Base-by-base conservation (phyloP, 164 flowering plant species). In the Litsea cubeba region DNA sequence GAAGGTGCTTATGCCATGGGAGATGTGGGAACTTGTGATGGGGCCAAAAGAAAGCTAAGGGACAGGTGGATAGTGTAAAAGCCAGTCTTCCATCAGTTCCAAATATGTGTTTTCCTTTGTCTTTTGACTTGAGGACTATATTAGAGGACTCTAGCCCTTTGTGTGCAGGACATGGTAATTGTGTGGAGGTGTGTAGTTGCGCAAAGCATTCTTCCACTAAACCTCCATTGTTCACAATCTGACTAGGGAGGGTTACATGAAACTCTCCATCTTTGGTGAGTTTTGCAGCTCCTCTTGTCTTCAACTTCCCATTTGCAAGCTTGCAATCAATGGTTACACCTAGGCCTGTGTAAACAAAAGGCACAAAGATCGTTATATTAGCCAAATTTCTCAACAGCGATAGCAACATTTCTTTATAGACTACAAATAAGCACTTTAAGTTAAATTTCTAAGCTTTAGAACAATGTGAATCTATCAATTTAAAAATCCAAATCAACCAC, bases 141-240 rank as follows among this genome's bases (percentile, higher is more conserved):
- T 85, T 90, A 24, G 91, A 74, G 68, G 84, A 71, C 66, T 87
- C 81, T 0, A 86, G 18, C 23, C 85, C 91, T 50, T 77, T 75
- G 57, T 78, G 81, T 7, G 87, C 81, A 2, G 92, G 90, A 75
- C 97, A 90, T 0, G 95, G 90, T 0, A 79, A 5, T 3, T 77
- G 69, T 0, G 89, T 68, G 18, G 90, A 86, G 68, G 89, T 84
- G 72, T 86, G 90, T 64, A 92, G 85, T 69, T 87, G 93, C 1
- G 91, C 97, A 71, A 75, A 87, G 83, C 95, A 92, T 69, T 90
- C 89, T 69, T 89, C 87, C 57, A 80, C 85, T 40, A 88, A 65
- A 12, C 78, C 75, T 6, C 84, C 92, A 67, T 86, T 67, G 58
- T 84, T 20, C 8, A 84, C 76, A 14, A 89, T 71, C 32, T 85